phyloP scores from a whole-genome alignment of 164 flowering plant genomes.

The Warburgia ugandensis region DNA sequence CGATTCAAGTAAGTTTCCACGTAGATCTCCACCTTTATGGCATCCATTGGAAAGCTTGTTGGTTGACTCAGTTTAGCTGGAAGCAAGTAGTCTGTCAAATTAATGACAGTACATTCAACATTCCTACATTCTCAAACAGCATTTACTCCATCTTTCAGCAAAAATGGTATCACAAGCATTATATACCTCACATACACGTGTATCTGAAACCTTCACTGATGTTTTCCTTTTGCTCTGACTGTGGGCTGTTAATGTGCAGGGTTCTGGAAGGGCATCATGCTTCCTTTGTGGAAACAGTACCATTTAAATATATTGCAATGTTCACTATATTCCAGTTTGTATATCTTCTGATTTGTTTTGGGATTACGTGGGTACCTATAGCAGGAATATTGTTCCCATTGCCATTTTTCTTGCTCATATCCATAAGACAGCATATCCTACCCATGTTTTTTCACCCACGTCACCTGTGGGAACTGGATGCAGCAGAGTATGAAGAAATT shows the following conservation, averaged over 20 bases:
- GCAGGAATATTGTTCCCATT: constrained; percentile 76
- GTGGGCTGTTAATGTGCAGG: constrained; percentile 27
- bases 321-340: constrained; percentile 56
- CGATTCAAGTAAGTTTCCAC: constrained; percentile 48
- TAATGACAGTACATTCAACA: neutral
- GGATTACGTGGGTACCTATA: too few relatives aligned
- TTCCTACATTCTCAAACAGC: neutral
- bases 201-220: too few relatives aligned
- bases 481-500: too few relatives aligned
- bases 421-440: constrained; percentile 49
- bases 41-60: too few relatives aligned
- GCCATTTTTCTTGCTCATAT: constrained; percentile 64
- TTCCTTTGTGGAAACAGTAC: constrained; percentile 60
- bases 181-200: too few relatives aligned
- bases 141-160: neutral
- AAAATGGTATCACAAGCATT: too few relatives aligned
- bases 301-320: constrained; percentile 41
- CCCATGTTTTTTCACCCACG: constrained; percentile 48
- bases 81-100: too few relatives aligned
- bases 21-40: too few relatives aligned
- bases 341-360: constrained; percentile 50
- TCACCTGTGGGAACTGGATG: constrained; percentile 65
- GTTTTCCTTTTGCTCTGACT: too few relatives aligned
- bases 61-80: too few relatives aligned
- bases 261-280: constrained; percentile 51